A percentile compares a stretch with the other conserved stretches of the same genome.
These are phyloP conservation scores for Begonia peltatifolia DNA, from an alignment of 306 rosid species.

Conservation along the genomic window DNA sequence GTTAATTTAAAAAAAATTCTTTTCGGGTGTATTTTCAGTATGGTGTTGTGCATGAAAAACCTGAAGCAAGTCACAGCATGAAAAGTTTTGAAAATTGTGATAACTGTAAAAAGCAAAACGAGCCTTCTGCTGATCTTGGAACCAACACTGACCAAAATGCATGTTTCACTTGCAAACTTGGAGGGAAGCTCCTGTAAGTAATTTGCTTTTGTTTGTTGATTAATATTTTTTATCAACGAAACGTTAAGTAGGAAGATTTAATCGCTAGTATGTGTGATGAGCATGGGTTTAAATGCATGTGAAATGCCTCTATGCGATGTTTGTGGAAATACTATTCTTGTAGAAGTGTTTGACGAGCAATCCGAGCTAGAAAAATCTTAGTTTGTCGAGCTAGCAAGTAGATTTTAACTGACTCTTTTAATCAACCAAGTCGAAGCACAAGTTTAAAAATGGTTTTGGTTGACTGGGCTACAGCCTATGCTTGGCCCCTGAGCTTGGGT, in stretches of 20 bases:
- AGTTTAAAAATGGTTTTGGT: too few species aligned
- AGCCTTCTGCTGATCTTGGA: constrained; percentile 14
- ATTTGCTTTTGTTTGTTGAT: constrained; percentile 8
- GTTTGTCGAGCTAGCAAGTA: not conserved
- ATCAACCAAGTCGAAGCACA: too few species aligned
- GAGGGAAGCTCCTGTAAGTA: constrained; percentile 71
- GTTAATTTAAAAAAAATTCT: not conserved
- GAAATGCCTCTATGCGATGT: not conserved
- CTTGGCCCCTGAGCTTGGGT: too few species aligned
- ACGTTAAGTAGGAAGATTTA: not conserved
- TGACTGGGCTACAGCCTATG: too few species aligned
- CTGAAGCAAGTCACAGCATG: constrained; percentile 12
- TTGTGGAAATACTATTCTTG: not conserved
- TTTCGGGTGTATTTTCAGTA: constrained; percentile 32
- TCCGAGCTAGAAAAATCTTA: not conserved
- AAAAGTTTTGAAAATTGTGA: constrained; percentile 13
- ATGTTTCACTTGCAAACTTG: constrained; percentile 45
- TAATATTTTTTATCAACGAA: not conserved
- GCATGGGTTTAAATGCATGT: not conserved
- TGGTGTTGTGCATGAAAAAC: constrained; percentile 20
- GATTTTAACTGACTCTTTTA: too few species aligned
- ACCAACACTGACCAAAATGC: constrained; percentile 19
- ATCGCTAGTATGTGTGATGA: not conserved
- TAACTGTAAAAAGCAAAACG: constrained; percentile 26
- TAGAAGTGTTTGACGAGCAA: not conserved